Evolutionary conservation across 2,329 filamentous ascomycete genomes (phyloP), one percentile per base, ranked within the genome.

Genomic region (Arthrobotrys musiformis): DNA sequence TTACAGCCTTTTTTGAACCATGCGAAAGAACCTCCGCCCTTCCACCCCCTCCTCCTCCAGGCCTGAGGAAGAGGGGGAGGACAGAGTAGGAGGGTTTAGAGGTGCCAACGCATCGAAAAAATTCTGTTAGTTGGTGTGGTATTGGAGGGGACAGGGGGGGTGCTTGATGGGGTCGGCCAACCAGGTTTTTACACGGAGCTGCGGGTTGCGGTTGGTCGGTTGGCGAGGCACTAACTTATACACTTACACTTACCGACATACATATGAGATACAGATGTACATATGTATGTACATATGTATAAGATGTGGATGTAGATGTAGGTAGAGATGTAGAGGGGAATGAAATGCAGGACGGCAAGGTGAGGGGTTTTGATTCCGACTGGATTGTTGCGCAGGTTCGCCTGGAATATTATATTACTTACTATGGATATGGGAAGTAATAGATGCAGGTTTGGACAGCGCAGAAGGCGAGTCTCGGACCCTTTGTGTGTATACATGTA

Each of bases 111-210:
- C 70, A 75, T 74, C 70, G 28, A 40, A 15, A 50, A 26, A 28
- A 7, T 37, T 2, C n/a, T 15, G 24, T 9, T 30, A 50, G 46
- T 11, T 11, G 30, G 5, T 35, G n/a, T n/a, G n/a, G n/a, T n/a
- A n/a, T n/a, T 17, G 9, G 15, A 13, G 30, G 8, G n/a, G 35
- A 58, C 52, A 2, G 48, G 54, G 60, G 24, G 22, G 28, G 17
- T 35, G 30, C 62, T 26, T 75, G 70, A n/a, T 24, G 4, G 54
- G 54, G 40, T 30, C 11, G 33, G 50, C 70, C 70, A 75, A 75
- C 70, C 70, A 75, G 70, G 70, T 75, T 69, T 69, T 56, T 66
- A 69, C 70, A 75, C 70, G 70, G 67, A 37, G 60, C 62, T 75
- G 70, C 70, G 64, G 70, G 62, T 75, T 52, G 22, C 33, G 54